phyloP scores from a whole-genome alignment of 164 flowering plant genomes.

The Protea cynaroides region DNA sequence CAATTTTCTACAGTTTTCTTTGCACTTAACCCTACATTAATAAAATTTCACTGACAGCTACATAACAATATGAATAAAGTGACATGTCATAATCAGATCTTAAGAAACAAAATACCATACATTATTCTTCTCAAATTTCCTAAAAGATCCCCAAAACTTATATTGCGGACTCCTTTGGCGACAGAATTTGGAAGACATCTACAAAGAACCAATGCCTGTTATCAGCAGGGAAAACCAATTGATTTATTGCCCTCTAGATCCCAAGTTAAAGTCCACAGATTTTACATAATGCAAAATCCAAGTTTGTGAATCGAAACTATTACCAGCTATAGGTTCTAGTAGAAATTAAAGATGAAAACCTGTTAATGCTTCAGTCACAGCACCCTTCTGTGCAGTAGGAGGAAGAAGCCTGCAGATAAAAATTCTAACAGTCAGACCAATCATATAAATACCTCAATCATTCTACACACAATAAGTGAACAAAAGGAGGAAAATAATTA shows the following conservation, averaged over 20 bases:
- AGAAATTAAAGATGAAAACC: conserved; percentile 31
- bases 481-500: conserved; percentile 4
- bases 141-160: conserved; percentile 93
- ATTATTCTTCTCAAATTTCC: conserved; percentile 87
- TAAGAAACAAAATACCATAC: conserved; percentile 37
- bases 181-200: conserved; percentile 90
- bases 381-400: conserved; percentile 76
- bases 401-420: conserved; percentile 74
- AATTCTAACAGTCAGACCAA: background rate
- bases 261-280: background rate
- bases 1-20: too few relatives aligned
- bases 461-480: background rate
- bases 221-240: conserved; percentile 3
- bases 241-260: background rate
- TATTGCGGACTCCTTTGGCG: conserved; percentile 71
- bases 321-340: background rate
- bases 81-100: background rate
- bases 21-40: too few relatives aligned
- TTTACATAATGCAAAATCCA: background rate
- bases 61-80: background rate
- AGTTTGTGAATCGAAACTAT: background rate
- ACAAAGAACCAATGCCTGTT: conserved; percentile 13
- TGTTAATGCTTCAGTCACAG: conserved; percentile 86
- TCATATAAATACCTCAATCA: conserved; percentile 10
- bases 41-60: too few relatives aligned